Evolutionary conservation across 2,329 filamentous ascomycete species (phyloP).

Genomic region (Aspergillus awamori): DNA sequence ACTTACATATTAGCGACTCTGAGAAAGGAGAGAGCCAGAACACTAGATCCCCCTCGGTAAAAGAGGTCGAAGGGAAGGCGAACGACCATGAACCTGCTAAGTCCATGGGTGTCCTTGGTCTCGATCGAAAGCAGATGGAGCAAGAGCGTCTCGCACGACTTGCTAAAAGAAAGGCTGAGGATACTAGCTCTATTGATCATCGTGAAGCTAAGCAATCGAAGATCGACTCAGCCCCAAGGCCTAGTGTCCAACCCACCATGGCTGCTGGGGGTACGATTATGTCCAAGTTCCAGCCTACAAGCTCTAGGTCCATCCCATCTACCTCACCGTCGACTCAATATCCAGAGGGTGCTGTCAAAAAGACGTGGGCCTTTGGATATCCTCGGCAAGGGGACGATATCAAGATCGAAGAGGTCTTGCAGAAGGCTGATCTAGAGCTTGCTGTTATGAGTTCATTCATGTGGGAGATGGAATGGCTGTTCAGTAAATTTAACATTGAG

Average conservation of each 20-base stretch:
- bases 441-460: constrained; percentile 86
- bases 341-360: constrained; percentile 70
- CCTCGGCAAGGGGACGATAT: constrained; percentile 70
- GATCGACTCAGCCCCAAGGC: constrained; percentile 11
- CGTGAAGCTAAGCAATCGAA: constrained; percentile 30
- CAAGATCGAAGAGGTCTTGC: constrained; percentile 83
- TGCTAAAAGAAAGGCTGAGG: constrained; percentile 59
- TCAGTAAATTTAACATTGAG: constrained; percentile 67
- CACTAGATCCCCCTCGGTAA: not conserved
- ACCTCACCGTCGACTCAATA: constrained; percentile 46
- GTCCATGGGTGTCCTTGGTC: constrained; percentile 49
- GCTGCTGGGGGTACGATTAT: not conserved
- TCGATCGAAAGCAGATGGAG: constrained; percentile 85
- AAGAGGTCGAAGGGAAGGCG: not conserved
- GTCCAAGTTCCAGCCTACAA: not conserved
- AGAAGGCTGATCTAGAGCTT: constrained; percentile 70
- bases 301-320: constrained; percentile 16
- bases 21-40: not conserved
- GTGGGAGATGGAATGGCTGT: constrained; percentile 79
- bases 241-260: not conserved
- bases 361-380: constrained; percentile 73
- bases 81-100: not conserved
- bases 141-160: constrained; percentile 74
- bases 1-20: not conserved
- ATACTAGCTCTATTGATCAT: constrained; percentile 32